Evolutionary conservation across 805 yeast species (phyloP).

Genomic region (Candida xiaguanensis): DNA sequence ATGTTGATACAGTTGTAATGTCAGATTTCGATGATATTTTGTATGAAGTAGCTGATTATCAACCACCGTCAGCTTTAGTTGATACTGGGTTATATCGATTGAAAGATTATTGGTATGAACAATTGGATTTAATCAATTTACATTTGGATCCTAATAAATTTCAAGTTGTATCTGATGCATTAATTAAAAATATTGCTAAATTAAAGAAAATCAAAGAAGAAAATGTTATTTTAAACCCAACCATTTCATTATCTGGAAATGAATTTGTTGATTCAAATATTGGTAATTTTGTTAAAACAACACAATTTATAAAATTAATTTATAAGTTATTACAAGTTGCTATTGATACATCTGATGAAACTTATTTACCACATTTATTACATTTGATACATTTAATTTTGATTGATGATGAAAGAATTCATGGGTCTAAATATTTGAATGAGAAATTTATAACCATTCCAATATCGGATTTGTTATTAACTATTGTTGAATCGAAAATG

Average conservation of each 20-base stretch:
- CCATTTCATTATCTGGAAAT: conserved; percentile 25
- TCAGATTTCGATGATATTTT: conserved; percentile 48
- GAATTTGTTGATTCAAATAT: conserved; percentile 35
- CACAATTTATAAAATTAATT: conserved; percentile 52
- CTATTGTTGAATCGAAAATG: conserved; percentile 47
- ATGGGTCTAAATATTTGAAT: conserved; percentile 39
- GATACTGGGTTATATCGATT: conserved; percentile 67
- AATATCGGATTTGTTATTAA: conserved; percentile 50
- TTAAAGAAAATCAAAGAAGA: conserved; percentile 32
- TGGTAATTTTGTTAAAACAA: conserved; percentile 49
- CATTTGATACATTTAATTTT: conserved; percentile 69
- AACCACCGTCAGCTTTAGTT: conserved; percentile 55
- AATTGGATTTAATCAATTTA: conserved; percentile 62
- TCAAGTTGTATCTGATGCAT: conserved; percentile 47
- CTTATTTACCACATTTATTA: conserved; percentile 55
- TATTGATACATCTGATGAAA: conserved; percentile 47
- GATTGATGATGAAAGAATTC: conserved; percentile 42
- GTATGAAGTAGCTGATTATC: conserved; percentile 58
- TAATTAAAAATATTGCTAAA: conserved; percentile 42
- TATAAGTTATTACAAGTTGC: conserved; percentile 56
- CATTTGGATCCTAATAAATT: conserved; percentile 46
- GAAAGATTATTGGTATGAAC: conserved; percentile 49
- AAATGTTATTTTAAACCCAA: conserved; percentile 50
- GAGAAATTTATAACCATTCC: conserved; percentile 53
- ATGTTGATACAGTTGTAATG: conserved; percentile 28